Percentiles rank a stretch among this genome's conserved stretches.
Conservation (phyloP, 495 filamentous ascomycete genomes). For the Diplogelasinospora grovesii region DNA sequence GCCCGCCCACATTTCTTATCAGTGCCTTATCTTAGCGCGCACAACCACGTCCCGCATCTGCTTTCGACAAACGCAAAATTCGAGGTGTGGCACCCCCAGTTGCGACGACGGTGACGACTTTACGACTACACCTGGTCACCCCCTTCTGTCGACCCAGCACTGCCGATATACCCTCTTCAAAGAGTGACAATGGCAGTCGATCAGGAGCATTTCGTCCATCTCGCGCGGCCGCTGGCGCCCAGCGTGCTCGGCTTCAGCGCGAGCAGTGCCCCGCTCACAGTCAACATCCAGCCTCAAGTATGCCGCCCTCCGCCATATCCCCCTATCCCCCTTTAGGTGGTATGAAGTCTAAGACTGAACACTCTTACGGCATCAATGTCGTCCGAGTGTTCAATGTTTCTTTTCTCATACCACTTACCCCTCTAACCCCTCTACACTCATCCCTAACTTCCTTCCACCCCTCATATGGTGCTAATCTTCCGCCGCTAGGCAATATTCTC, state of each 20-base stretch:
- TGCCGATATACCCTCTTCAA: conserved; percentile 31
- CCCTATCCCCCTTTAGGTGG: not conserved
- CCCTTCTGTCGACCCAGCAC: conserved; percentile 14
- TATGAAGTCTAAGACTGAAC: too few species aligned
- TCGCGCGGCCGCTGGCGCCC: conserved; percentile 84
- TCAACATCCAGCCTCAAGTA: conserved; percentile 94
- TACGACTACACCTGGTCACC: too few species aligned
- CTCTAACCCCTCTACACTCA: conserved; percentile 57
- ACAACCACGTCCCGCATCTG: conserved; percentile 30
- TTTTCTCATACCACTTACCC: conserved; percentile 45
- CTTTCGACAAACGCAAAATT: conserved; percentile 37
- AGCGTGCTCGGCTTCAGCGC: conserved; percentile 68
- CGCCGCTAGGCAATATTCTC: conserved; percentile 84
- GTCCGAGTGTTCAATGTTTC: too few species aligned
- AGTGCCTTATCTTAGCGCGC: conserved; percentile 32
- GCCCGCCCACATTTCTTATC: conserved; percentile 17
- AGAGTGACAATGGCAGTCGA: conserved; percentile 80
- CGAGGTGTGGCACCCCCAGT: conserved; percentile 9
- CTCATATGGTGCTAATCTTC: too few species aligned
- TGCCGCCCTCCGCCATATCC: conserved; percentile 16
- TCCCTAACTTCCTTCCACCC: not conserved
- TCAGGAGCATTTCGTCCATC: conserved; percentile 79
- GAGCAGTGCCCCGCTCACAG: conserved; percentile 81
- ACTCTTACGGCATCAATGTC: not conserved
- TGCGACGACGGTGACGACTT: conserved; percentile 11